These are phyloP conservation scores for Psilocybe cubensis DNA, from an alignment of 768 basidiomycete species.

Conservation along the genomic window DNA sequence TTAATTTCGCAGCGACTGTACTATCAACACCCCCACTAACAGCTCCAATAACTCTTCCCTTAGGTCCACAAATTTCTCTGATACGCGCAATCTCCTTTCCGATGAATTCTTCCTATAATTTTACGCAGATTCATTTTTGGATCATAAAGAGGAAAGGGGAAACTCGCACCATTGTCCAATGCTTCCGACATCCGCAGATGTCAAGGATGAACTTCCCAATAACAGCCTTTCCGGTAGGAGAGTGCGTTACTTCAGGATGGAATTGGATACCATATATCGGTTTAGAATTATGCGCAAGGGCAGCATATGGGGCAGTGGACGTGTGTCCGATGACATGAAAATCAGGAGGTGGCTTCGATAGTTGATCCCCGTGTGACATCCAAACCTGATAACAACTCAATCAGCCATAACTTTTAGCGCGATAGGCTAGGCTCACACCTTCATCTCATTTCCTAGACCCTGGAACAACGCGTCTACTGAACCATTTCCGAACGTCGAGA, in stretches of 20 bases:
- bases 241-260: constrained; percentile 98
- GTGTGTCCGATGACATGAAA: constrained; percentile 93
- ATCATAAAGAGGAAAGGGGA: constrained; percentile 10
- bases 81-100: constrained; percentile 95
- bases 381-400: constrained; percentile 69
- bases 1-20: constrained; percentile 97
- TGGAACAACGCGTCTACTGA: constrained; percentile 80
- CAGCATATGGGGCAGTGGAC: constrained; percentile 86
- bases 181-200: constrained; percentile 78
- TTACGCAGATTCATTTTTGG: constrained; percentile 1
- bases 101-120: constrained; percentile 88
- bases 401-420: background rate
- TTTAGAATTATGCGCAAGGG: constrained; percentile 88
- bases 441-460: constrained; percentile 86
- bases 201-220: constrained; percentile 83
- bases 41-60: constrained; percentile 96
- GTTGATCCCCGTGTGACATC: constrained; percentile 99
- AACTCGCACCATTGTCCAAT: constrained; percentile 89
- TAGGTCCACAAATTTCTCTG: constrained; percentile 90
- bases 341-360: constrained; percentile 76
- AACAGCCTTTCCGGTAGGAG: constrained; percentile 85
- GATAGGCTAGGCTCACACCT: constrained; percentile 49
- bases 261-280: constrained; percentile 97
- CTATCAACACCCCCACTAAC: constrained; percentile 98
- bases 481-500: constrained; percentile 61